phyloP scores from a whole-genome alignment of 345 rosid species.

The Salix dunnii region DNA sequence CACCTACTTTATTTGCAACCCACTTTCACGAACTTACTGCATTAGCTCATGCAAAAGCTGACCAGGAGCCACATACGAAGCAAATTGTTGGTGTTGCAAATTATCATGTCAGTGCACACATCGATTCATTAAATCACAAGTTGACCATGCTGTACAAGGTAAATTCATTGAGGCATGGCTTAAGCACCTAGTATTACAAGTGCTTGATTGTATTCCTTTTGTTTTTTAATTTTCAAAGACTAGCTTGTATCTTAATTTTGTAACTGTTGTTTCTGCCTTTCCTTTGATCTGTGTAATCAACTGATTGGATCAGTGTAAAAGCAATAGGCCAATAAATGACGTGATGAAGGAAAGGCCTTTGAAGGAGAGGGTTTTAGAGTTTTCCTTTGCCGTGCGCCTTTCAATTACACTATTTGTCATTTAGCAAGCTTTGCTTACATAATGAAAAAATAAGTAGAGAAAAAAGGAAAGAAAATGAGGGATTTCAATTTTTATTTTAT shows the following conservation, averaged over 20 bases:
- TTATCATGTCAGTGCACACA: constrained; percentile 95
- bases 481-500: neutral
- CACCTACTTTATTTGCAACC: constrained; percentile 91
- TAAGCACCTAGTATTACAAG: too few relatives aligned
- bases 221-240: too few relatives aligned
- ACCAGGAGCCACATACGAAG: constrained; percentile 30
- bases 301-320: too few relatives aligned
- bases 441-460: neutral
- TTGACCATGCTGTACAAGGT: constrained; percentile 98
- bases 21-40: constrained; percentile 99
- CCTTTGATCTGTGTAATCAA: too few relatives aligned
- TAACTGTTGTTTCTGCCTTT: too few relatives aligned
- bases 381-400: neutral
- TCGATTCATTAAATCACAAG: constrained; percentile 75
- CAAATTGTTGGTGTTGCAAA: constrained; percentile 75
- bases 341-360: too few relatives aligned
- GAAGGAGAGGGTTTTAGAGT: too few relatives aligned
- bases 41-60: constrained; percentile 56
- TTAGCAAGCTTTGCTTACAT: neutral
- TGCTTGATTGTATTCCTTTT: too few relatives aligned
- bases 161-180: constrained; percentile 1
- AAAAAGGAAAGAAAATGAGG: neutral
- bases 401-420: neutral
- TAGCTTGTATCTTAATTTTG: too few relatives aligned
- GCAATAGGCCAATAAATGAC: too few relatives aligned